These are phyloP conservation scores for Hyaloscypha bicolor DNA, from an alignment of 495 filamentous ascomycete species.

Conservation along the genomic window DNA sequence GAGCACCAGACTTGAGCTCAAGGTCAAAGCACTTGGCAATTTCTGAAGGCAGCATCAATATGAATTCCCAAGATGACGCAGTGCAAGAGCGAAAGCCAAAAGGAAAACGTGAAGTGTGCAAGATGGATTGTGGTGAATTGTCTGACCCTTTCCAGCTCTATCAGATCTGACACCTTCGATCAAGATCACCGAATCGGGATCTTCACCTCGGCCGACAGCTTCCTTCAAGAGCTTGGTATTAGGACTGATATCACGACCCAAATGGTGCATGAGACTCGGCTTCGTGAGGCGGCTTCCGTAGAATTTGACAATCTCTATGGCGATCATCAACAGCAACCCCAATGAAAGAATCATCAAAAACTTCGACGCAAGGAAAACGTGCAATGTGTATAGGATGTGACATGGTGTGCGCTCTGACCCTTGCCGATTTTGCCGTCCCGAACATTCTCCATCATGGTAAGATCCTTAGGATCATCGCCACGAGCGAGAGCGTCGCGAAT, in stretches of 20 bases:
- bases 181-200: background rate
- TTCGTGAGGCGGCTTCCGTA: conserved; percentile 4
- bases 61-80: background rate
- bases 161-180: background rate
- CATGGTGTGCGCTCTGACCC: background rate
- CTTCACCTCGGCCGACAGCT: background rate
- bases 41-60: conserved; percentile 7
- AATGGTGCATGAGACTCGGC: background rate
- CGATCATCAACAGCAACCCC: background rate
- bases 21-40: conserved; percentile 18
- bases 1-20: conserved; percentile 2
- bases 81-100: background rate
- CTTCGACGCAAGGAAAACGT: conserved; percentile 13
- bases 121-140: background rate
- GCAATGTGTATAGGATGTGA: conserved; percentile 1
- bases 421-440: conserved; percentile 9
- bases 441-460: conserved; percentile 4
- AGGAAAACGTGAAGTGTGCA: conserved; percentile 8
- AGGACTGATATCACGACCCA: background rate
- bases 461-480: conserved; percentile 14
- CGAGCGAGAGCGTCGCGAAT: conserved; percentile 8
- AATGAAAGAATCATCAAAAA: background rate
- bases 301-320: conserved; percentile 17
- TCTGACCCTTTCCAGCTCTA: conserved; percentile 5
- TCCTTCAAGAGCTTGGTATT: conserved; percentile 1